Conservation (phyloP, 2,329 filamentous ascomycete species). For the Aspergillus cejpii region DNA sequence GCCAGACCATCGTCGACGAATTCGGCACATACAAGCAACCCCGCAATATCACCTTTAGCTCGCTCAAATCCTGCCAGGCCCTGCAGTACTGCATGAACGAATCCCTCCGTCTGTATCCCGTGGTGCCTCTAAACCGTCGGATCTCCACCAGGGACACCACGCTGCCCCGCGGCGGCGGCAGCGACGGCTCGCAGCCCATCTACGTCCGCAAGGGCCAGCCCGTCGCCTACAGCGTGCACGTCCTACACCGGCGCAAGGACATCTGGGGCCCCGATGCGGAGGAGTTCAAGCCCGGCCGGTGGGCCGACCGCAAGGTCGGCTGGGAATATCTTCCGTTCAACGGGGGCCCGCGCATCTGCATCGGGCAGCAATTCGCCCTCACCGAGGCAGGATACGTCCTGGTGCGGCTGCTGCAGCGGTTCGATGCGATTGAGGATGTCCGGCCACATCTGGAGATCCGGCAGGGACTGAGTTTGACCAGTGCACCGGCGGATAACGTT, state of each 20-base stretch:
- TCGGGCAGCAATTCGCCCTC: constrained; percentile 74
- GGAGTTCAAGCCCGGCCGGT: constrained; percentile 61
- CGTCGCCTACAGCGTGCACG: constrained; percentile 60
- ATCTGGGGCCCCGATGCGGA: constrained; percentile 44
- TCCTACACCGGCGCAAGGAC: constrained; percentile 63
- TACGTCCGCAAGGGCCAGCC: constrained; percentile 60
- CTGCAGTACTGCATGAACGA: constrained; percentile 37
- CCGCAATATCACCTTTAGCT: constrained; percentile 38
- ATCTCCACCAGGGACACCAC: constrained; percentile 38
- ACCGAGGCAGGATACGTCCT: constrained; percentile 64
- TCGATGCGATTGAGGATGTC: constrained; percentile 51
- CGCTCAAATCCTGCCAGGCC: constrained; percentile 38
- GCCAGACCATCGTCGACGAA: constrained; percentile 7
- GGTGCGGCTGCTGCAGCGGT: constrained; percentile 65
- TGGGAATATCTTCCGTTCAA: constrained; percentile 73
- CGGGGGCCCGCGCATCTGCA: constrained; percentile 65
- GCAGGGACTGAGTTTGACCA: neutral
- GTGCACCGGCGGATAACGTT: neutral
- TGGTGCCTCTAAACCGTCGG: constrained; percentile 44
- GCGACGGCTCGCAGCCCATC: constrained; percentile 54
- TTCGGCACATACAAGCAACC: constrained; percentile 24
- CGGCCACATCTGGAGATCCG: neutral
- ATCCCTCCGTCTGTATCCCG: constrained; percentile 42
- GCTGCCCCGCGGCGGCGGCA: constrained; percentile 52
- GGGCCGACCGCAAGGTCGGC: constrained; percentile 57